Percentiles rank a stretch among this genome's conserved stretches.
These are phyloP conservation scores for Xylaria sp. DNA, from an alignment of 2,329 filamentous ascomycete species.

Conservation along the genomic window DNA sequence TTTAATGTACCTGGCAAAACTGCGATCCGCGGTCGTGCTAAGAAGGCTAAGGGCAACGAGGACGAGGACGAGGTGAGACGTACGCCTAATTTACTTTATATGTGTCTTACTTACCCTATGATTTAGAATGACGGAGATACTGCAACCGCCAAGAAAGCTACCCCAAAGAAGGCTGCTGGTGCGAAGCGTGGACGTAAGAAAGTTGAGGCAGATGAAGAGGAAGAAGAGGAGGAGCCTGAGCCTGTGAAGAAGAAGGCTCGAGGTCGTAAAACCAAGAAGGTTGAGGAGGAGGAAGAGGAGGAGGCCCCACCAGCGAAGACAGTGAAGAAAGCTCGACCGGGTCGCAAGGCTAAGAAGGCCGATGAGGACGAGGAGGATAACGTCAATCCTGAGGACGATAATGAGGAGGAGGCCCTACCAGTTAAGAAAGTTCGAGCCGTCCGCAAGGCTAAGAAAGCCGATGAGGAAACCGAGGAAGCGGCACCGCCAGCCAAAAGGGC, in stretches of 20 bases:
- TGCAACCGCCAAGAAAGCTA: conserved; percentile 39
- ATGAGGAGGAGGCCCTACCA: conserved; percentile 33
- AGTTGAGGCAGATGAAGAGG: conserved; percentile 35
- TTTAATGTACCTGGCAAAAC: conserved; percentile 71
- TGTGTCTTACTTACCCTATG: conserved; percentile 15
- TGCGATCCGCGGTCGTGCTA: conserved; percentile 61
- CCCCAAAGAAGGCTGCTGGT: conserved; percentile 33
- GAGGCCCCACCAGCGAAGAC: conserved; percentile 19
- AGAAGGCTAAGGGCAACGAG: conserved; percentile 45
- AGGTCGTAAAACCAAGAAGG: conserved; percentile 26
- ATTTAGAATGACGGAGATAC: conserved; percentile 34
- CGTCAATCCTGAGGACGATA: conserved; percentile 32
- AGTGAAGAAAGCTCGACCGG: conserved; percentile 28
- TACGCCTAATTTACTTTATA: conserved; percentile 11
- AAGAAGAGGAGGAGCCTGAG: conserved; percentile 39
- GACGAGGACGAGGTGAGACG: conserved; percentile 44
- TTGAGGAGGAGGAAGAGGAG: conserved; percentile 28
- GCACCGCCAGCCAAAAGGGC: conserved; percentile 21
- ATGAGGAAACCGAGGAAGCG: conserved; percentile 29
- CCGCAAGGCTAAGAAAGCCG: conserved; percentile 22
- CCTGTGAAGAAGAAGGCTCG: conserved; percentile 26
- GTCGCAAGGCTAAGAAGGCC: conserved; percentile 39
- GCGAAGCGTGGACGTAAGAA: conserved; percentile 48
- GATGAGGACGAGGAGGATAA: conserved; percentile 13
- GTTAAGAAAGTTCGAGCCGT: conserved; percentile 30